Percentiles rank a stretch among this genome's conserved stretches.
These are phyloP conservation scores for Trichoderma sp. DNA, from an alignment of 2,329 filamentous ascomycete species.

Conservation along the genomic window DNA sequence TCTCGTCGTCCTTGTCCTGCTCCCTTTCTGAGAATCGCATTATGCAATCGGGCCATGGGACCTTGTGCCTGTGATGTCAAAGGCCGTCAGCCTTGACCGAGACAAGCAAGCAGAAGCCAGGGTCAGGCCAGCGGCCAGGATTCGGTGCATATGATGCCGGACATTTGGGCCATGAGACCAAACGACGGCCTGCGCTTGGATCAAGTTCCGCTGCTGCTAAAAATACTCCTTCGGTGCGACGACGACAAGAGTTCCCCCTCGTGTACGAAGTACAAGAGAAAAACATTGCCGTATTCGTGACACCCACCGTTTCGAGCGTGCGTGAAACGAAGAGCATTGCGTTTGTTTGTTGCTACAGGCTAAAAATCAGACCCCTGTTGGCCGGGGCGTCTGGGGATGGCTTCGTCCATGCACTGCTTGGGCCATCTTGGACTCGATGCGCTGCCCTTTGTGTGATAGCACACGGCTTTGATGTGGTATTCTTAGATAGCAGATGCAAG, in stretches of 20 bases:
- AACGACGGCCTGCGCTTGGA: neutral
- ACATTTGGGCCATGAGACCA: neutral
- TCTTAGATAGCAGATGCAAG: too few relatives aligned
- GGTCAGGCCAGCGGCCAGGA: neutral
- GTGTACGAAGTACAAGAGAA: neutral
- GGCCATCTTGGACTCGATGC: neutral
- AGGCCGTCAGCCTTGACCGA: constrained; percentile 6
- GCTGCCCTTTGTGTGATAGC: neutral
- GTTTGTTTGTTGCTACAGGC: neutral
- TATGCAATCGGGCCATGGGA: constrained; percentile 11
- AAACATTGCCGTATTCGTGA: constrained; percentile 25
- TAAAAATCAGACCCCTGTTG: neutral
- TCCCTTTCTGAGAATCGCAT: neutral
- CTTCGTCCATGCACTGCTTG: too few relatives aligned
- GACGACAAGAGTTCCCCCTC: constrained; percentile 9
- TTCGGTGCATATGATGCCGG: constrained; percentile 19
- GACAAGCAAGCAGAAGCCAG: neutral
- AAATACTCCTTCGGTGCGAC: constrained; percentile 11
- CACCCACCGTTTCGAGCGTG: constrained; percentile 5
- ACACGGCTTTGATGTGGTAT: neutral
- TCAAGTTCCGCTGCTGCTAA: constrained; percentile 4
- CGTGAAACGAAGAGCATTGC: neutral
- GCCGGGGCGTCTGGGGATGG: neutral
- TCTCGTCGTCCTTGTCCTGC: neutral
- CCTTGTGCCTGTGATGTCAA: constrained; percentile 17